A percentile compares a stretch with the other conserved stretches of the same genome.
Conservation (phyloP, 2,329 filamentous ascomycete species). For the Cyphellophora attinorum region DNA sequence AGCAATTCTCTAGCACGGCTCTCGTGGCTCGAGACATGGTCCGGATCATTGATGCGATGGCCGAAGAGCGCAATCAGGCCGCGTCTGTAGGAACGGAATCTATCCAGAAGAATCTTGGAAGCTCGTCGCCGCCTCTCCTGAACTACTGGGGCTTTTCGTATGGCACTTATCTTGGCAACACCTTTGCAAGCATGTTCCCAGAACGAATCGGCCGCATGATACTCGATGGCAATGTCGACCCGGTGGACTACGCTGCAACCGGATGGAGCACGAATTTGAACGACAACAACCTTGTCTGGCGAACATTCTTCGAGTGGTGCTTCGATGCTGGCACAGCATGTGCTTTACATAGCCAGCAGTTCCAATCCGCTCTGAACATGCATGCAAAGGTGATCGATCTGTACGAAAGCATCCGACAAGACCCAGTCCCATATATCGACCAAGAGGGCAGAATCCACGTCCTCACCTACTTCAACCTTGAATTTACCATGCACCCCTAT, state of each 20-base stretch:
- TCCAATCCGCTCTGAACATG: conserved; percentile 7
- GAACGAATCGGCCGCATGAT: conserved; percentile 30
- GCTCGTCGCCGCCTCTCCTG: conserved; percentile 18
- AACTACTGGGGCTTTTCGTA: conserved; percentile 46
- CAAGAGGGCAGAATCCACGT: conserved; percentile 27
- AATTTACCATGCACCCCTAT: conserved; percentile 26
- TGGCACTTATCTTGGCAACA: conserved; percentile 35
- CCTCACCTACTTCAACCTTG: conserved; percentile 42
- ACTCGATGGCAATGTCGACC: conserved; percentile 32
- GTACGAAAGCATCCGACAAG: conserved; percentile 8
- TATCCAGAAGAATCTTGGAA: background rate
- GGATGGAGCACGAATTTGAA: conserved; percentile 40
- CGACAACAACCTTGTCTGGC: conserved; percentile 47
- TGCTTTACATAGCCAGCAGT: conserved; percentile 25
- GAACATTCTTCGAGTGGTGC: conserved; percentile 46
- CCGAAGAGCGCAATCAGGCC: conserved; percentile 8
- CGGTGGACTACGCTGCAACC: conserved; percentile 38
- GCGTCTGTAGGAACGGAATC: conserved; percentile 2
- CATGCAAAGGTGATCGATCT: conserved; percentile 10
- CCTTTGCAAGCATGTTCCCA: conserved; percentile 36
- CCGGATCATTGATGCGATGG: conserved; percentile 22
- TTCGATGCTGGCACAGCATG: conserved; percentile 40
- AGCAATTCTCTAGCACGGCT: conserved; percentile 22
- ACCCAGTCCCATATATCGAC: conserved; percentile 24
- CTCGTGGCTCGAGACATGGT: conserved; percentile 29